Base-by-base conservation (phyloP, 2,329 filamentous ascomycete genomes). In the Teratosphaeriaceae sp. region DNA sequence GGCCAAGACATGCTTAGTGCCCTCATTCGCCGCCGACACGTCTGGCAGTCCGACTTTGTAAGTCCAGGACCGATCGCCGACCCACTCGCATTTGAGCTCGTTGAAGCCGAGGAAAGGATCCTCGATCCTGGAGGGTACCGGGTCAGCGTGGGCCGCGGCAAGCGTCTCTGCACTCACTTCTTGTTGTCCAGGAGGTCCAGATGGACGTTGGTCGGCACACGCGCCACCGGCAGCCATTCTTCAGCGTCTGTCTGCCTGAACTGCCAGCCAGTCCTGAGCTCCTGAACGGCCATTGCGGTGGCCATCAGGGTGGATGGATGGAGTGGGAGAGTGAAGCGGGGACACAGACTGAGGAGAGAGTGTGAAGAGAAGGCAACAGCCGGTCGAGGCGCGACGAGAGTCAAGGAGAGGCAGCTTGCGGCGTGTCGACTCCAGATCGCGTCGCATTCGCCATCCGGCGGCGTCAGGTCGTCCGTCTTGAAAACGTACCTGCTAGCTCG, bases 101-200 rank as follows among this genome's bases (percentile, higher is more conserved):
- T 73, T 74, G 62, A 71, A 71, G 30, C 66, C 71, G 3, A 72
- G 56, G 51, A 72, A 73, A 0, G 71, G 70, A 52, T 74, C 70
- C 11, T 66, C 66, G 29, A 73, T 73, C 45, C 70, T 73, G 51
- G 40, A n/a, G 5, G 38, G 11, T n/a, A 23, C 2, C 24, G 36
- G 20, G 38, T 46, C 36, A 63, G 42, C 22, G 35, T 8, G 9
- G n/a, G n/a, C 27, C 13, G 5, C n/a, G 15, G 23, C 6, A 26
- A 7, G 11, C 8, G 38, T 30, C 64, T 46, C 60, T 23, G 26
- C 11, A 71, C 70, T 65, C 66, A 72, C 70, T 65, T 68, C 42
- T 64, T 61, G 54, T 72, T 60, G 43, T 66, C 65, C 26, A 73
- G 65, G 42, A 72, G 55, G 46, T 73, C 70, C 37, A 71, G 54